A percentile compares a stretch with the other conserved stretches of the same genome.
Evolutionary conservation across 257 asterid genomes (phyloP).

Genomic region (Solanum neorickii): DNA sequence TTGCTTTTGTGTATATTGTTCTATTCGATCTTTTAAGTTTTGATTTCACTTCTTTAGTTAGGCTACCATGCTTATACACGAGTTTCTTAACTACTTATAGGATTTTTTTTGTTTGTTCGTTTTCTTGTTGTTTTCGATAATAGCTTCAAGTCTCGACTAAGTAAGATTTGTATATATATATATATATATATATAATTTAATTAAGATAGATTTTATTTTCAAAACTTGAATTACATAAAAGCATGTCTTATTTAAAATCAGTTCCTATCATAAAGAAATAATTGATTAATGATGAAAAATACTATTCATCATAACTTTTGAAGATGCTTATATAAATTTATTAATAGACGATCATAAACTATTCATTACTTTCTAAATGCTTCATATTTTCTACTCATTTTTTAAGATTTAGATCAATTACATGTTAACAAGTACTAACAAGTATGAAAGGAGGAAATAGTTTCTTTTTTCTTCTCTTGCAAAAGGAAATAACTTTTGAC

Average conservation of each 20-base stretch:
- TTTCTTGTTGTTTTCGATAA: rapidly evolving
- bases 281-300: not conserved
- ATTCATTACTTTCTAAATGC: not conserved
- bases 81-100: not conserved
- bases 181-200: not conserved
- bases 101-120: not conserved
- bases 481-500: not conserved
- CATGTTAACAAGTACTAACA: not conserved
- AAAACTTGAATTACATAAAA: not conserved
- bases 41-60: not conserved
- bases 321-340: no score
- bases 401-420: not conserved
- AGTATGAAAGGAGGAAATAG: not conserved
- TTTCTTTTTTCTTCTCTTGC: not conserved
- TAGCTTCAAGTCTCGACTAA: not conserved
- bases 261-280: not conserved
- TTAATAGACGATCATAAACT: not conserved
- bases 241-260: not conserved
- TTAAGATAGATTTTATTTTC: not conserved
- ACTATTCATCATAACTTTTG: not conserved
- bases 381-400: not conserved
- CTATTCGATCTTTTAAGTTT: not conserved
- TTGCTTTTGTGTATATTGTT: not conserved
- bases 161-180: not conserved
- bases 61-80: not conserved